phyloP scores from a whole-genome alignment of 75 land plant species.

The Gnetum montanum region DNA sequence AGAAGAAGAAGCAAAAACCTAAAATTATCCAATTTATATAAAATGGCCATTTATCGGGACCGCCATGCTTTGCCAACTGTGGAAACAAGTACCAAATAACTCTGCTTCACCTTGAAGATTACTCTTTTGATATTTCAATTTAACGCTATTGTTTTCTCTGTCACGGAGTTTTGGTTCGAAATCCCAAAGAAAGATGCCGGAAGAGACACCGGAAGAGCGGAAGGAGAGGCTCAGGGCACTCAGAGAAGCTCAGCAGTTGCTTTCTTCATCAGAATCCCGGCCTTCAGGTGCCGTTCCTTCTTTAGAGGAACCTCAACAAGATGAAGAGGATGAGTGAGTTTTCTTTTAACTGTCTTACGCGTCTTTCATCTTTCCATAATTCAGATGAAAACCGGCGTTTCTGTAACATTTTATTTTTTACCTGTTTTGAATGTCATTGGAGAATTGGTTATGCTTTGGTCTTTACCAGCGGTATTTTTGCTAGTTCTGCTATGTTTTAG shows the following conservation, averaged over 20 bases:
- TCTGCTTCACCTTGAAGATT: too few species aligned
- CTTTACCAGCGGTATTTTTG: background rate
- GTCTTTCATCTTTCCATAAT: background rate
- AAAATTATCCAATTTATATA: too few species aligned
- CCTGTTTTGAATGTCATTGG: too few species aligned
- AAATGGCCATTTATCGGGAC: too few species aligned
- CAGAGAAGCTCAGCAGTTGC: constrained; percentile 41
- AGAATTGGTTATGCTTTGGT: background rate
- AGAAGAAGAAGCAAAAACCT: too few species aligned
- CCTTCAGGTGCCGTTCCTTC: background rate
- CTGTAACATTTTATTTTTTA: too few species aligned
- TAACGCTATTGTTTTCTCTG: too few species aligned
- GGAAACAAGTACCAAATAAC: too few species aligned
- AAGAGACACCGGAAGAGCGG: constrained; percentile 35
- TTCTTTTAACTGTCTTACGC: background rate
- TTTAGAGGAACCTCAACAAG: constrained; percentile 7
- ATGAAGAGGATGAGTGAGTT: constrained; percentile 26
- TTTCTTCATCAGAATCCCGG: constrained; percentile 12
- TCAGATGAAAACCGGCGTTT: too few species aligned
- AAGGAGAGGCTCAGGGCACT: constrained; percentile 57
- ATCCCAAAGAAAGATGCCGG: constrained; percentile 9
- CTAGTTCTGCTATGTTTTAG: background rate
- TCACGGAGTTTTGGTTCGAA: too few species aligned
- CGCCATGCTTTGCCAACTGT: too few species aligned
- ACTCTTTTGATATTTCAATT: too few species aligned